Evolutionary conservation across 176 grass and related monocot species (phyloP).

Genomic region (Pontederia crassipes): DNA sequence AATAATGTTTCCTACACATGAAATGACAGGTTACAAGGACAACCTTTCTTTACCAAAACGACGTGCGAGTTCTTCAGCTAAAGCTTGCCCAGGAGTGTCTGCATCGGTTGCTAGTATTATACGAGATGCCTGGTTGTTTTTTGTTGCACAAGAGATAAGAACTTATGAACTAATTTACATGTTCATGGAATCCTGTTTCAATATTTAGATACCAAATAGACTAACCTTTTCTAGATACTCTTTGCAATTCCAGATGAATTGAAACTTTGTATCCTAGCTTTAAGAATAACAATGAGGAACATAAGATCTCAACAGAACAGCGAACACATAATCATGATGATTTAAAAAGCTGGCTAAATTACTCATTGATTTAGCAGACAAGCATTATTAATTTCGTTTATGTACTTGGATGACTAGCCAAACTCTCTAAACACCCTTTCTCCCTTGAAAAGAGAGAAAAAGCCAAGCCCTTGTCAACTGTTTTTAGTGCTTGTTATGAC

Average conservation of each 20-base stretch:
- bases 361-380: not conserved
- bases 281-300: constrained; percentile 39
- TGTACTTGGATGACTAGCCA: too few species aligned
- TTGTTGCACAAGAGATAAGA: constrained; percentile 9
- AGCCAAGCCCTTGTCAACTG: too few species aligned
- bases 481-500: too few species aligned
- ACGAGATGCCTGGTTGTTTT: constrained; percentile 58
- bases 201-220: constrained; percentile 1
- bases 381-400: too few species aligned
- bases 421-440: too few species aligned
- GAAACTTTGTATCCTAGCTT: constrained; percentile 95
- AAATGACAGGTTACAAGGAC: constrained; percentile 1
- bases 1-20: constrained; percentile 12
- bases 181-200: not conserved
- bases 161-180: constrained; percentile 2
- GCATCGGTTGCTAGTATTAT: constrained; percentile 95
- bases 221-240: constrained; percentile 73
- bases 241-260: constrained; percentile 88
- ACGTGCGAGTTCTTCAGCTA: constrained; percentile 88
- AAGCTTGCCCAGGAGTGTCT: constrained; percentile 66
- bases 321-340: not conserved
- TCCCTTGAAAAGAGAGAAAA: too few species aligned
- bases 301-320: constrained; percentile 24
- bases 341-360: not conserved
- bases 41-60: constrained; percentile 98